Evolutionary conservation across 2,329 filamentous ascomycete genomes (phyloP).

Genomic region (Monosporascus sp.): DNA sequence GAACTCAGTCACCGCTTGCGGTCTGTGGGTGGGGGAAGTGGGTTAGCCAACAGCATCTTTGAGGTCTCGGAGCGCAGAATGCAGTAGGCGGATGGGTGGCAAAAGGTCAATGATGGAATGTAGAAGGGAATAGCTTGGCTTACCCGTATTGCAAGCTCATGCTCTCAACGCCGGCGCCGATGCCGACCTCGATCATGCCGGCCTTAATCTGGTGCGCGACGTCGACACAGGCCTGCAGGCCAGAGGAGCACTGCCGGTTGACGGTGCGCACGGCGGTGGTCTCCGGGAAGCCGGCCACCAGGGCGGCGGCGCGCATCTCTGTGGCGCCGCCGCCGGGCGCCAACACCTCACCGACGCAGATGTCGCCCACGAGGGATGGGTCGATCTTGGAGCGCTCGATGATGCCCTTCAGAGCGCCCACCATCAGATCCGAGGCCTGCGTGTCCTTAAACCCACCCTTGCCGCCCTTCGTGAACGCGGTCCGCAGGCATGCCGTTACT

Average conservation of each 20-base stretch:
- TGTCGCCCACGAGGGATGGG: constrained; percentile 82
- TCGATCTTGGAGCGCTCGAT: constrained; percentile 85
- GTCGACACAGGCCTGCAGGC: constrained; percentile 87
- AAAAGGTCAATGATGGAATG: background rate
- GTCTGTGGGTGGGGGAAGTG: constrained; percentile 40
- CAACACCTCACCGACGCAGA: constrained; percentile 86
- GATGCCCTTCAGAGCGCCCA: constrained; percentile 75
- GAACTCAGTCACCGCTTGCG: constrained; percentile 85
- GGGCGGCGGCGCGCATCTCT: constrained; percentile 87
- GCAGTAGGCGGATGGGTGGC: background rate
- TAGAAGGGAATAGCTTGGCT: constrained; percentile 22
- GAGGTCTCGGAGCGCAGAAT: no score
- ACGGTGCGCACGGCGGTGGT: constrained; percentile 78
- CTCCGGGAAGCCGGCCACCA: constrained; percentile 88
- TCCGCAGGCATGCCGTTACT: constrained; percentile 86
- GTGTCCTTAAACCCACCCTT: constrained; percentile 97
- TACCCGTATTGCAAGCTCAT: constrained; percentile 92
- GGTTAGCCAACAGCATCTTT: no score
- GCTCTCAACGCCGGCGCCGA: constrained; percentile 93
- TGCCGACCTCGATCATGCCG: constrained; percentile 92
- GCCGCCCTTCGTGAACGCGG: constrained; percentile 86
- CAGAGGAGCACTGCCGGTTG: constrained; percentile 93
- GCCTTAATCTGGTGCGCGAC: constrained; percentile 86
- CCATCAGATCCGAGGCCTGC: constrained; percentile 76
- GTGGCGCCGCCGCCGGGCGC: constrained; percentile 92